Percentiles rank a stretch among this genome's conserved stretches.
Evolutionary conservation across 1,139 yeast species (phyloP).

Genomic region (Yamadazyma oceani): DNA sequence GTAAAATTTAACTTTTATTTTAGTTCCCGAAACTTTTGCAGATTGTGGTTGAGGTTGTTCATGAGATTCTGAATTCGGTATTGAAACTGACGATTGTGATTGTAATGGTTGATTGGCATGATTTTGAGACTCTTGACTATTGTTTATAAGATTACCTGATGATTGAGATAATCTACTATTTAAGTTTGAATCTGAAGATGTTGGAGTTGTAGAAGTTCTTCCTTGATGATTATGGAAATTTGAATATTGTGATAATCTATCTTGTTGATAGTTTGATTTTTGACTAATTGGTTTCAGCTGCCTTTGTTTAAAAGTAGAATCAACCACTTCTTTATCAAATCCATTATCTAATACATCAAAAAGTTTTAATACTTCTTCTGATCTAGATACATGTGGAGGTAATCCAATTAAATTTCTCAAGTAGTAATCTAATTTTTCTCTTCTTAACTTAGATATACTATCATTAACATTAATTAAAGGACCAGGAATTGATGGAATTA

Average conservation of each 20-base stretch:
- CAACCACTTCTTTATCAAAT: slow-evolving; percentile 47
- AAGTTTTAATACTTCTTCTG: slow-evolving; percentile 65
- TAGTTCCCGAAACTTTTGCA: slow-evolving; percentile 18
- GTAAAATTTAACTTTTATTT: slow-evolving; percentile 77
- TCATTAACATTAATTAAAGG: slow-evolving; percentile 93
- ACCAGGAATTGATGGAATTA: slow-evolving; percentile 93
- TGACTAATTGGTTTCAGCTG: slow-evolving; percentile 42
- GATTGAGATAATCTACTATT: slow-evolving; percentile 16
- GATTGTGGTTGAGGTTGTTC: slow-evolving; percentile 1
- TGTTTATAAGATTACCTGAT: slow-evolving; percentile 13
- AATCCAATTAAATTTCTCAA: slow-evolving; percentile 71
- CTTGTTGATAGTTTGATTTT: slow-evolving; percentile 44
- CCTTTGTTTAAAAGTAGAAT: slow-evolving; percentile 22
- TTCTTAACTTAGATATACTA: slow-evolving; percentile 78
- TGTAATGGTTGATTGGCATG: slow-evolving; percentile 8
- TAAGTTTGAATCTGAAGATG: slow-evolving; percentile 26
- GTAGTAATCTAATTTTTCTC: slow-evolving; percentile 82
- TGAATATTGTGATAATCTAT: slow-evolving; percentile 45
- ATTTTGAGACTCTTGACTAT: slow-evolving; percentile 5
- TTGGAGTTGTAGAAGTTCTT: slow-evolving; percentile 28
- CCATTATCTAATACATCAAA: slow-evolving; percentile 70
- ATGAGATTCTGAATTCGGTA: too few species aligned
- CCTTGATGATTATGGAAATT: slow-evolving; percentile 21
- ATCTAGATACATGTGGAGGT: slow-evolving; percentile 75
- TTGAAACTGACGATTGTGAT: slow-evolving; percentile 7